phyloP scores from a whole-genome alignment of 2,329 filamentous ascomycete species.

The Botrytis hyacinthi region DNA sequence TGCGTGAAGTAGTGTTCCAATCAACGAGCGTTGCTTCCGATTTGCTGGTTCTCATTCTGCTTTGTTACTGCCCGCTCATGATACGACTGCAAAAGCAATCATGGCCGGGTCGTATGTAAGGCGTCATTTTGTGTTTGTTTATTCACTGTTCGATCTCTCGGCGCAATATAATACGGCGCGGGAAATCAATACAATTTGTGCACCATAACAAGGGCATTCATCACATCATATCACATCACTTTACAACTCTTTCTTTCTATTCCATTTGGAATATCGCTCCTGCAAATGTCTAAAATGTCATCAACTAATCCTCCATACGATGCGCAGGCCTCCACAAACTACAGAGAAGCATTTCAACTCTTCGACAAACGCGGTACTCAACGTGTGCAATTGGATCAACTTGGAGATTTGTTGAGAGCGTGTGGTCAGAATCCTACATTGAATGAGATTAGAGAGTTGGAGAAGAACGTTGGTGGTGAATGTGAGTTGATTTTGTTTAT shows the following conservation, averaged over 20 bases:
- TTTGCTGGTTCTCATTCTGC: neutral
- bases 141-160: neutral
- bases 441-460: constrained; percentile 85
- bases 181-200: neutral
- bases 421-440: constrained; percentile 98
- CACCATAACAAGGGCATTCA: neutral
- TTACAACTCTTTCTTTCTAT: neutral
- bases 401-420: constrained; percentile 91
- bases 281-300: constrained; percentile 25
- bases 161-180: neutral
- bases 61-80: neutral
- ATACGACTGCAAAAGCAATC: neutral
- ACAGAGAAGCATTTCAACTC: constrained; percentile 99
- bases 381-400: constrained; percentile 78
- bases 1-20: neutral
- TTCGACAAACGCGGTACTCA: constrained; percentile 99
- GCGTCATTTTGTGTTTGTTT: neutral
- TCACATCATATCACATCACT: neutral
- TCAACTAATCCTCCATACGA: constrained; percentile 35
- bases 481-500: constrained; percentile 60
- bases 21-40: neutral
- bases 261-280: neutral
- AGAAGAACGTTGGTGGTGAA: constrained; percentile 84
- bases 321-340: constrained; percentile 81
- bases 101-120: neutral